phyloP scores from a whole-genome alignment of 2,329 filamentous ascomycete species.

The Pseudogymnoascus sp. region DNA sequence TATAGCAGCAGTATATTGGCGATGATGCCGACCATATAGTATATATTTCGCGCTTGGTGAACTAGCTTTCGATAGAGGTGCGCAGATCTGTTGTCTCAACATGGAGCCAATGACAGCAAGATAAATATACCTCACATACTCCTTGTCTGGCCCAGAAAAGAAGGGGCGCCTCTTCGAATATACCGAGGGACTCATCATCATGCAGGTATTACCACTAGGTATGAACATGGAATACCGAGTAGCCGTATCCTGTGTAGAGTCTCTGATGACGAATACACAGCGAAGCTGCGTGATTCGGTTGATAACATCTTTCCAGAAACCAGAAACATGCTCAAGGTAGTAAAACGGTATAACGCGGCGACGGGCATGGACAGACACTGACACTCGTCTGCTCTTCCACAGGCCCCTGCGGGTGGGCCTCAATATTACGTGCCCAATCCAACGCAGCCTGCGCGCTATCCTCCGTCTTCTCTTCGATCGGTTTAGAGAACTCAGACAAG shows the following conservation, averaged over 20 bases:
- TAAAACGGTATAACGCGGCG: background rate
- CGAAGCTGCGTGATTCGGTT: background rate
- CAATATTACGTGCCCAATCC: background rate
- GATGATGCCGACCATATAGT: background rate
- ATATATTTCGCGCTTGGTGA: background rate
- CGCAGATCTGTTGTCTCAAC: background rate
- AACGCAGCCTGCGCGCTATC: background rate
- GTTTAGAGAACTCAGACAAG: slow-evolving; percentile 27
- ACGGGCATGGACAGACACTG: background rate
- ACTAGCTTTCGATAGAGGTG: background rate
- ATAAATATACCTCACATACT: background rate
- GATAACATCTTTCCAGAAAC: background rate
- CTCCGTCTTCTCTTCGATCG: slow-evolving; percentile 23
- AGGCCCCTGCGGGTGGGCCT: background rate
- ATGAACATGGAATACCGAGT: background rate
- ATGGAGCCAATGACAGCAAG: background rate
- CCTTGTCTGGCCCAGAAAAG: background rate
- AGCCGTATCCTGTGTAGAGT: background rate
- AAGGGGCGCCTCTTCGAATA: background rate
- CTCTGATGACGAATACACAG: background rate
- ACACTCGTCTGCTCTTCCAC: background rate
- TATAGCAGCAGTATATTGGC: background rate
- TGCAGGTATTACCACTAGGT: background rate
- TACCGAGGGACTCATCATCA: background rate
- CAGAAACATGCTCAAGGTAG: background rate